Percentiles rank a stretch among this genome's conserved stretches.
Evolutionary conservation across 1,139 yeast species (phyloP).

Genomic region (Magnusiomyces sp.): DNA sequence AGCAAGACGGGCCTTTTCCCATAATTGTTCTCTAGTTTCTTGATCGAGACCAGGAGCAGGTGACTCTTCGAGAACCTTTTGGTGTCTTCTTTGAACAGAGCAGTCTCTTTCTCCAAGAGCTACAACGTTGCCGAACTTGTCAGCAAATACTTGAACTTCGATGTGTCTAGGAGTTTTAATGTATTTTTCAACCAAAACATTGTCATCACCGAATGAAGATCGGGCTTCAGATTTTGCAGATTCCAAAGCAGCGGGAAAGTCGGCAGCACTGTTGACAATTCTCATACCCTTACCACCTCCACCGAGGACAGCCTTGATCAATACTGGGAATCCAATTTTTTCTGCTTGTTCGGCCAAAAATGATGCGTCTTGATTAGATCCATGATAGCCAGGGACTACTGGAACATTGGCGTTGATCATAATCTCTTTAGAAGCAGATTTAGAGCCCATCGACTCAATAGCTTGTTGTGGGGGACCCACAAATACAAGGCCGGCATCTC

Average conservation of each 20-base stretch:
- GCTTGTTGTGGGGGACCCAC: conserved; percentile 40
- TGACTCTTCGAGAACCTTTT: conserved; percentile 43
- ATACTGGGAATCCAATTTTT: conserved; percentile 40
- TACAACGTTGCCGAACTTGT: conserved; percentile 37
- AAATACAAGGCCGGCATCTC: conserved; percentile 35
- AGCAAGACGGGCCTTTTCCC: conserved; percentile 51
- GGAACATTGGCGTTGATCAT: conserved; percentile 37
- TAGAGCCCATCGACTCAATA: conserved; percentile 33
- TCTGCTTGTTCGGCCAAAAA: conserved; percentile 32
- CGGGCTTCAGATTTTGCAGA: conserved; percentile 39
- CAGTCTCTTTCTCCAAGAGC: conserved; percentile 44
- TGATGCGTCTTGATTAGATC: conserved; percentile 31
- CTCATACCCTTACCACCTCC: conserved; percentile 49
- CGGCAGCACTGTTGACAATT: conserved; percentile 32
- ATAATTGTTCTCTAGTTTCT: conserved; percentile 45
- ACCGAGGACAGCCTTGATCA: conserved; percentile 44
- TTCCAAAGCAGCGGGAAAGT: conserved; percentile 31
- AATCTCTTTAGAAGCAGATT: conserved; percentile 30
- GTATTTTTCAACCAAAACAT: conserved; percentile 40
- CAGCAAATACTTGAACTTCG: conserved; percentile 42
- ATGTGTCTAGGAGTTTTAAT: conserved; percentile 40
- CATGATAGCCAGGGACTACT: conserved; percentile 42
- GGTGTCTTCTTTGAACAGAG: conserved; percentile 43
- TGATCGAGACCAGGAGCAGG: conserved; percentile 47
- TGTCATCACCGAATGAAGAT: conserved; percentile 38